Evolutionary conservation across 345 rosid genomes (phyloP), one percentile per base, ranked within the genome.

Genomic region (Lagerstroemia speciosa): DNA sequence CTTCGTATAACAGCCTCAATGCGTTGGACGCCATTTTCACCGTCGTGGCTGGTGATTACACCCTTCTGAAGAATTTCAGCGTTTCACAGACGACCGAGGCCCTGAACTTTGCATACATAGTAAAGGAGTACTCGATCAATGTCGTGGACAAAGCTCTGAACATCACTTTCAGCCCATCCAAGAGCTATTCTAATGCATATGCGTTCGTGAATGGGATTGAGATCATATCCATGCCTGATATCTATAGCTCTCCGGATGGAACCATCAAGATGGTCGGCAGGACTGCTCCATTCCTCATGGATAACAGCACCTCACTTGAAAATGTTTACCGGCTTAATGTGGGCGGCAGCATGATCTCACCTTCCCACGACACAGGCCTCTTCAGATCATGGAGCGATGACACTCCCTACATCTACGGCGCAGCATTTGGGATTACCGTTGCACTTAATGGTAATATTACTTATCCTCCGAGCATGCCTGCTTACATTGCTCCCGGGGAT

Each of bases 1-100:
- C 79, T 83, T 75, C 93, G 0, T 92, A 92, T 64, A 76, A 71
- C 17, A 81, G 83, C 9, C 83, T 73, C 53, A 90, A 87, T 52
- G 87, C 93, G 0, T 79, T 87, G 0, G 52, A 71, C 72, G 82
- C 84, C 29, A 66, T 82, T 67, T 92, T 92, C 68, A 82, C 95
- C 0, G 95, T 92, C 71, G 71, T 84, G 10, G 73, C 77, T 1
- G 93, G 86, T 2, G 22, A 82, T 5, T 88, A 58, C 67, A 85
- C 96, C 16, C 89, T 92, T 29, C 93, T 92, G 64, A 85, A 74
- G 55, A 92, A 92, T 76, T 92, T 89, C 40, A 92, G 96, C 63
- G 95, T 79, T 68, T 76, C 90, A 37, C 96, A 92, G 60, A 90
- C 95, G 1, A 67, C 87, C 0, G 73, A 77, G 14, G 95, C 96